Evolutionary conservation across 768 basidiomycete genomes (phyloP).

Genomic region (Amanita brunnescens): DNA sequence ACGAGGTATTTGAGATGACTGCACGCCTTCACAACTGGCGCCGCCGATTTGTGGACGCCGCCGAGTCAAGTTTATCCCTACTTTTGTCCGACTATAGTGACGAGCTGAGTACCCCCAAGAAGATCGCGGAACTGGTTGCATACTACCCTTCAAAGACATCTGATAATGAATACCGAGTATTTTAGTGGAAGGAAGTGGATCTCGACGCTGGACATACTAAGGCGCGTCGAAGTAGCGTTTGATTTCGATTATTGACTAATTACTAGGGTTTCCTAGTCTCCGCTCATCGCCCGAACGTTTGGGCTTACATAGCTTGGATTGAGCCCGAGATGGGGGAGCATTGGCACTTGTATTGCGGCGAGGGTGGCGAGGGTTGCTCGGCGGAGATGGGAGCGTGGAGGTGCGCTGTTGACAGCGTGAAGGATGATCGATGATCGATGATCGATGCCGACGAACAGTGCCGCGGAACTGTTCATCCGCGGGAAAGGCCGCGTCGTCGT

Average conservation of each 20-base stretch:
- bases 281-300: background rate
- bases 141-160: background rate
- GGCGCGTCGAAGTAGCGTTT: background rate
- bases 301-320: background rate
- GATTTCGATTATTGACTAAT: background rate
- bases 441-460: no score
- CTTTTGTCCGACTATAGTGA: background rate
- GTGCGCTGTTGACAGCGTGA: no score
- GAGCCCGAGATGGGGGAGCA: no score
- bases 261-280: background rate
- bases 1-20: background rate
- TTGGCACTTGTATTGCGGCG: no score
- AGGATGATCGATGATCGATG: no score
- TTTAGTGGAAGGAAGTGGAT: background rate
- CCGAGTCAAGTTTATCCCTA: background rate
- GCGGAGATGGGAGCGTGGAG: no score
- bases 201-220: background rate
- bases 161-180: background rate
- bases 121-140: background rate
- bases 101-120: background rate
- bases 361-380: no score
- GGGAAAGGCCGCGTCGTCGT: no score
- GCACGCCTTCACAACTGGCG: background rate
- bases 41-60: background rate
- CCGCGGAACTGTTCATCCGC: no score